Evolutionary conservation across 1,139 yeast species (phyloP), one percentile per base, ranked within the genome.

Genomic region (Arxiozyma telluris): DNA sequence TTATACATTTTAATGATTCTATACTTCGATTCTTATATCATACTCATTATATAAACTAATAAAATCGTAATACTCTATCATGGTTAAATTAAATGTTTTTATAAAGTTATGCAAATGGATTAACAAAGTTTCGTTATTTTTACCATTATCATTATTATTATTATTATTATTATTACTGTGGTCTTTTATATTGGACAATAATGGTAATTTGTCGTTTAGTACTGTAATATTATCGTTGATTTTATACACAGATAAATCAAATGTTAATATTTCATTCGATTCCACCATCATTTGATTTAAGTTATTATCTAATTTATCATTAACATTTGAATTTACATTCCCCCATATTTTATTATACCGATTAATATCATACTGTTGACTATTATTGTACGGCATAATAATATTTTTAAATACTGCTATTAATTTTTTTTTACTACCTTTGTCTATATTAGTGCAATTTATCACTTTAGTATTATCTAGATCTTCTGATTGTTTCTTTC

Each of bases 1-100:
- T 42, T 50, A 47, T 20, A 43, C 44, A 27, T 50, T 43, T 12
- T 21, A 2, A 12, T 41, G 25, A 12, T 46, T 49, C n/a, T 66
- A 69, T 38, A 60, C 60, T 38, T 67, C 70, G 51, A 67, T 56
- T 47, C 59, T 59, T 22, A 64, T 50, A 4, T 53, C 30, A 12
- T 60, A 58, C 27, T 57, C 55, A 42, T 62, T 53, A 12, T 60
- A 49, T 46, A 62, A 53, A 48, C 60, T 59, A 34, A 53, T 50
- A 50, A 53, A 62, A 44, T 65, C 64, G 38, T 50, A 54, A 50
- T 59, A 64, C 54, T 67, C 69, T 22, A 30, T 34, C 44, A 58
- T 50, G 1, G 63, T 61, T 8, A 58, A 49, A 44, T 61, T 58
- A 30, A 55, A 58, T 27, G 54, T 43, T 25, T 53, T 50, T 12